Conservation (phyloP, 108 stramenopile species). For the Fistulifera pelliculosa region DNA sequence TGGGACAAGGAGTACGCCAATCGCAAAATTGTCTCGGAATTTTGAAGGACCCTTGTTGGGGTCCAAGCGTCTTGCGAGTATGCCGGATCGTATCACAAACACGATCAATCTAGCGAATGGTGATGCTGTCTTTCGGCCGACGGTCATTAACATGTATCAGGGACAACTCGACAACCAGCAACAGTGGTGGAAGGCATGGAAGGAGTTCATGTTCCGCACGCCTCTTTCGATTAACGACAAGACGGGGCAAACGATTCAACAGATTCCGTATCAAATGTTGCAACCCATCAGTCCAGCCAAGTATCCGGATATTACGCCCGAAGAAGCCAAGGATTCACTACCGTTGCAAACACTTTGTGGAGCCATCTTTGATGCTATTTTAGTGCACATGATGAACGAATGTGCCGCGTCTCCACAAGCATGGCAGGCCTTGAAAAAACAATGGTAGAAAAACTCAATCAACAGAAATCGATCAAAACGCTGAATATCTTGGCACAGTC, state of each 20-base stretch:
- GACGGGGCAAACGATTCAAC: slow-evolving; percentile 35
- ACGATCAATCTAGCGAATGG: slow-evolving; percentile 67
- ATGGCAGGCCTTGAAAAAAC: slow-evolving; percentile 84
- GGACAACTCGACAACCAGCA: slow-evolving; percentile 57
- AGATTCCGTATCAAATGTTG: slow-evolving; percentile 68
- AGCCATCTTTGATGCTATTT: slow-evolving; percentile 88
- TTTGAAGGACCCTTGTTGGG: slow-evolving; percentile 79
- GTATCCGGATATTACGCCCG: slow-evolving; percentile 80
- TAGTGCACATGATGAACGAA: slow-evolving; percentile 92
- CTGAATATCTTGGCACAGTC: slow-evolving; percentile 68
- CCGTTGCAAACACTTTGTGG: slow-evolving; percentile 87
- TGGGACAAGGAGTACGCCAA: slow-evolving; percentile 80
- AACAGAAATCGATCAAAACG: slow-evolving; percentile 80
- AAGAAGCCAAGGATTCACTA: slow-evolving; percentile 79
- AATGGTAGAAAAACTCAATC: slow-evolving; percentile 85
- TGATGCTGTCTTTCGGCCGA: slow-evolving; percentile 73
- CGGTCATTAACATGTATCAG: slow-evolving; percentile 92
- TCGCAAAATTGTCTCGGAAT: slow-evolving; percentile 77
- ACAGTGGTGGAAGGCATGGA: slow-evolving; percentile 88
- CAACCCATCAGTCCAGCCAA: slow-evolving; percentile 82
- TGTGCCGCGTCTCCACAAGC: slow-evolving; percentile 38
- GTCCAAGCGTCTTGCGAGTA: slow-evolving; percentile 85
- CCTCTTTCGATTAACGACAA: slow-evolving; percentile 48
- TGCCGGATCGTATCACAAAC: slow-evolving; percentile 94
- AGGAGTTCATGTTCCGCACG: slow-evolving; percentile 83